Percentiles rank a stretch among this genome's conserved stretches.
Conservation (phyloP, 2,329 filamentous ascomycete genomes). For the Orbilia brochopaga region DNA sequence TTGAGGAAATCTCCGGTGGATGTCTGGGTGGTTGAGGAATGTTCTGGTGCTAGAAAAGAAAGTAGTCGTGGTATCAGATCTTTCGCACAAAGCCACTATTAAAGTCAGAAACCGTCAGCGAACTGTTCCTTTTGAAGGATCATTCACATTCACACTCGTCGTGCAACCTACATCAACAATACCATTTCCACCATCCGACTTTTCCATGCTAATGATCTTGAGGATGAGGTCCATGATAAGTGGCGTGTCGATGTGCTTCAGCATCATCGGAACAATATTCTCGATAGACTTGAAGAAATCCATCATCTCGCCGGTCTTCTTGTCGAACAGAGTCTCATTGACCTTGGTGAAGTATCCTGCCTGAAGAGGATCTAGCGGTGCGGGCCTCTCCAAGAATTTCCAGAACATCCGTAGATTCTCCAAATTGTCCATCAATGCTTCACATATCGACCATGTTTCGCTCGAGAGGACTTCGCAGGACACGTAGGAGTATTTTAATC, state of each 20-base stretch:
- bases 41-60: slow-evolving; percentile 81
- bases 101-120: slow-evolving; percentile 51
- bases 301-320: slow-evolving; percentile 97
- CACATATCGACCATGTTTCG: slow-evolving; percentile 95
- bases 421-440: slow-evolving; percentile 85
- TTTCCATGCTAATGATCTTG: slow-evolving; percentile 96
- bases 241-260: slow-evolving; percentile 93
- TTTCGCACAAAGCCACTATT: slow-evolving; percentile 87
- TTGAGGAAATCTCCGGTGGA: slow-evolving; percentile 97
- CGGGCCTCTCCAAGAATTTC: slow-evolving; percentile 82
- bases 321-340: slow-evolving; percentile 95
- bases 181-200: slow-evolving; percentile 85
- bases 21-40: slow-evolving; percentile 89
- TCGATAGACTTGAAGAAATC: slow-evolving; percentile 84
- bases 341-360: slow-evolving; percentile 99
- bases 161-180: slow-evolving; percentile 80
- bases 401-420: slow-evolving; percentile 82
- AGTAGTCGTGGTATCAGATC: slow-evolving; percentile 85
- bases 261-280: slow-evolving; percentile 79
- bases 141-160: slow-evolving; percentile 4
- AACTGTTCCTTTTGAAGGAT: not conserved
- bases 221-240: slow-evolving; percentile 98
- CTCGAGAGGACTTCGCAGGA: slow-evolving; percentile 92
- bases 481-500: slow-evolving; percentile 91
- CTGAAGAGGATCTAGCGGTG: slow-evolving; percentile 87